phyloP scores from a whole-genome alignment of 352 stramenopile genomes.

The Hyphochytrium catenoides region DNA sequence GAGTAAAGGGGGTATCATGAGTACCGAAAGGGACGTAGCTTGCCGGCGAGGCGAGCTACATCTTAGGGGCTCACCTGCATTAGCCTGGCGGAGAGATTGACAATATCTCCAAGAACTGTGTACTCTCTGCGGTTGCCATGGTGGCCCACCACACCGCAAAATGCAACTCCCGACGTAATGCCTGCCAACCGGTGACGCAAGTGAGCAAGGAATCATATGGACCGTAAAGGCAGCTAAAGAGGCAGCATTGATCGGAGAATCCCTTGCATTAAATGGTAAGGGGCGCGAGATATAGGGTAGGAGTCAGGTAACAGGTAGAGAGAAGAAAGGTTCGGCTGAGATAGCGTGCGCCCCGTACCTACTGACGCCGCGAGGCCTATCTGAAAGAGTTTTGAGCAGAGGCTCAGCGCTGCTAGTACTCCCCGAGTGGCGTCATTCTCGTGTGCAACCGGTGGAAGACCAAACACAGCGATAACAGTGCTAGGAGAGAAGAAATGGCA shows the following conservation, averaged over 20 bases:
- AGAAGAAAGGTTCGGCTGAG: no score
- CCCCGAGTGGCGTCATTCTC: conserved; percentile 68
- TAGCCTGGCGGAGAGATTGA: conserved; percentile 73
- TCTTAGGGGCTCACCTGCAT: conserved; percentile 41
- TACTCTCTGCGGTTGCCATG: conserved; percentile 73
- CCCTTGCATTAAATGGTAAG: no score
- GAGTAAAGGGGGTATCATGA: conserved; percentile 2
- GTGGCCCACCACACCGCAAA: conserved; percentile 73
- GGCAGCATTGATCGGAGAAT: no score
- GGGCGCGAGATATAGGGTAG: no score
- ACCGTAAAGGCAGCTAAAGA: no score
- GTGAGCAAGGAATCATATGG: conserved; percentile 6
- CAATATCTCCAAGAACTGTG: conserved; percentile 72
- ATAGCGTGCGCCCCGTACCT: no score
- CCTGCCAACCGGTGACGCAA: no score
- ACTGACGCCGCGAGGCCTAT: conserved; percentile 22
- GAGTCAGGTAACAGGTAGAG: no score
- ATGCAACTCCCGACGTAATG: conserved; percentile 68
- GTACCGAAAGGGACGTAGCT: background rate
- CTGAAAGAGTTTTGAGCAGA: conserved; percentile 35
- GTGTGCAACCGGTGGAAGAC: conserved; percentile 66
- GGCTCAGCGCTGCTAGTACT: conserved; percentile 60
- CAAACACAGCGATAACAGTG: conserved; percentile 77
- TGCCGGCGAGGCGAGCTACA: conserved; percentile 5
- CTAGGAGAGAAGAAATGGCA: conserved; percentile 6